Evolutionary conservation across 2,329 filamentous ascomycete species (phyloP).

Genomic region (Aspergillus uvarum): DNA sequence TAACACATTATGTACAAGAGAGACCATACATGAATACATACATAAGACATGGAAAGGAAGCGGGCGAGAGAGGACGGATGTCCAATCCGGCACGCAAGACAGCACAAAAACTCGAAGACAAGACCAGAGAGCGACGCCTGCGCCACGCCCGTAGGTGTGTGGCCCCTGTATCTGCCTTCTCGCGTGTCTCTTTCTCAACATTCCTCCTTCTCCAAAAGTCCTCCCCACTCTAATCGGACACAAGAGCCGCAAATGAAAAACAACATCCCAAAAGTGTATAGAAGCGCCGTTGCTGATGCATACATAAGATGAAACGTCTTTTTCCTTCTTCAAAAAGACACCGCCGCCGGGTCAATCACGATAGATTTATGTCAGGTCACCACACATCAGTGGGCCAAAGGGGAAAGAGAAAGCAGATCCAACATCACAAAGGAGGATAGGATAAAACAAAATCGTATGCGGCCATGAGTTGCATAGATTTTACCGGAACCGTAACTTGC

Average conservation of each 20-base stretch:
- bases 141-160: background rate
- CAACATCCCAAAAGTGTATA: slow-evolving; percentile 9
- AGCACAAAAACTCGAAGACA: background rate
- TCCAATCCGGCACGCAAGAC: background rate
- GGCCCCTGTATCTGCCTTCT: background rate
- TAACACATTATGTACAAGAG: slow-evolving; percentile 10
- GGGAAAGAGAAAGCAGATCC: slow-evolving; percentile 5
- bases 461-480: background rate
- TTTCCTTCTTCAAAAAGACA: background rate
- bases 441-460: slow-evolving; percentile 7
- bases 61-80: too few species aligned
- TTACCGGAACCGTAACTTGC: background rate
- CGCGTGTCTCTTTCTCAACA: background rate
- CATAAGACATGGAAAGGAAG: background rate
- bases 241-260: background rate
- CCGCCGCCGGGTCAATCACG: slow-evolving; percentile 13
- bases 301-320: slow-evolving; percentile 11
- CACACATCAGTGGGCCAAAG: slow-evolving; percentile 12
- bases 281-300: slow-evolving; percentile 20
- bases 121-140: background rate
- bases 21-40: background rate
- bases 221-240: slow-evolving; percentile 10
- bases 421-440: slow-evolving; percentile 15
- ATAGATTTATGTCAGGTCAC: slow-evolving; percentile 14
- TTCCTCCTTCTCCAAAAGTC: background rate